Percentiles rank a stretch among this genome's conserved stretches.
These are phyloP conservation scores for Epichloe sp. DNA, from an alignment of 2,329 filamentous ascomycete genomes.

Conservation along the genomic window DNA sequence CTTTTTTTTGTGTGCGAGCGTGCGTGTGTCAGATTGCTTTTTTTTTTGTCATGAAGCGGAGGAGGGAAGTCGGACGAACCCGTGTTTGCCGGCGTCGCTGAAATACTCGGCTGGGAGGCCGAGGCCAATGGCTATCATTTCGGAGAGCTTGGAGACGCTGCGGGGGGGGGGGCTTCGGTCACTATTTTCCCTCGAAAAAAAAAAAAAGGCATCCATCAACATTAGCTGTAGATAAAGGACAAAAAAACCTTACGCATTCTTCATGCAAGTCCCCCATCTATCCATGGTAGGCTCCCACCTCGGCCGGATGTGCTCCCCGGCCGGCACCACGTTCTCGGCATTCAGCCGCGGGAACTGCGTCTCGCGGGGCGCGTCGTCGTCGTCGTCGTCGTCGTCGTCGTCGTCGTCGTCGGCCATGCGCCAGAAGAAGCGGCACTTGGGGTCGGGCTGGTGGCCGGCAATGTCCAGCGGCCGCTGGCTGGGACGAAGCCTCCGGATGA, in stretches of 20 bases:
- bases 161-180: too few species aligned
- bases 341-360: slow-evolving; percentile 44
- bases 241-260: slow-evolving; percentile 33
- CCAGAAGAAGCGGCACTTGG: slow-evolving; percentile 53
- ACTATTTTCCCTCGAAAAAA: too few species aligned
- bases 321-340: slow-evolving; percentile 40
- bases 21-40: not conserved
- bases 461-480: slow-evolving; percentile 46
- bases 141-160: slow-evolving; percentile 41
- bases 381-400: too few species aligned
- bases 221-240: too few species aligned
- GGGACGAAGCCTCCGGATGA: slow-evolving; percentile 41
- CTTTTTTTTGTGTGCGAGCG: slow-evolving; percentile 16
- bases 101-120: slow-evolving; percentile 40
- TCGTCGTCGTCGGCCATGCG: slow-evolving; percentile 27
- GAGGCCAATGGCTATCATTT: slow-evolving; percentile 45
- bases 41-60: not conserved
- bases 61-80: slow-evolving; percentile 20
- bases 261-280: slow-evolving; percentile 46
- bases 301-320: slow-evolving; percentile 32
- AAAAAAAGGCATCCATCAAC: too few species aligned
- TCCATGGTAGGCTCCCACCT: slow-evolving; percentile 43
- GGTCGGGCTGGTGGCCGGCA: slow-evolving; percentile 40
- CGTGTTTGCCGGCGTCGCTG: slow-evolving; percentile 40
- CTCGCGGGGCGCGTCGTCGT: slow-evolving; percentile 19